These are phyloP conservation scores for Helminthosporium solani DNA, from an alignment of 2,329 filamentous ascomycete genomes.

Conservation along the genomic window DNA sequence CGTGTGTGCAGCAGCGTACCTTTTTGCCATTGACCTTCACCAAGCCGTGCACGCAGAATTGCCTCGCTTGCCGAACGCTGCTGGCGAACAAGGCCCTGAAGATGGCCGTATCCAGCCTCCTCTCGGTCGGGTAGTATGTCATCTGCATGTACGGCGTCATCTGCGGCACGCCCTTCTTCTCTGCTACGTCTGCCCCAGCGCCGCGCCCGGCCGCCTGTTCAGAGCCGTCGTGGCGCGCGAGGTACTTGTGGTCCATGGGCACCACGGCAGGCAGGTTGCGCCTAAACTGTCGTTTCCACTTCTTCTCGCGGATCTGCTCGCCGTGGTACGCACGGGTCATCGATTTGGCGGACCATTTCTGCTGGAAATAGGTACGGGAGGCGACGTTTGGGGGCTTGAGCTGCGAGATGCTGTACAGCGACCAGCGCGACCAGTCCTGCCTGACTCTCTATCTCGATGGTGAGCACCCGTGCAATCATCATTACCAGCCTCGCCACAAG, in stretches of 20 bases:
- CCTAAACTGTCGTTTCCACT: slow-evolving; percentile 93
- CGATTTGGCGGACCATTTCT: slow-evolving; percentile 94
- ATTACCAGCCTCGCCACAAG: not conserved
- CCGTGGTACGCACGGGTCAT: slow-evolving; percentile 85
- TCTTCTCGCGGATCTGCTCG: slow-evolving; percentile 87
- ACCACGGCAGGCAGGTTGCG: slow-evolving; percentile 78
- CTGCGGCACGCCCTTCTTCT: slow-evolving; percentile 24
- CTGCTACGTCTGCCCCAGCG: slow-evolving; percentile 57
- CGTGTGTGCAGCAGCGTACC: slow-evolving; percentile 55
- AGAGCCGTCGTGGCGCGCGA: slow-evolving; percentile 79
- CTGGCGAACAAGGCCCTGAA: slow-evolving; percentile 93
- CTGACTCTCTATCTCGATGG: slow-evolving; percentile 71
- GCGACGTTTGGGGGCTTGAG: slow-evolving; percentile 46
- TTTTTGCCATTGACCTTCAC: slow-evolving; percentile 97
- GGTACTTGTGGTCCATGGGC: slow-evolving; percentile 77
- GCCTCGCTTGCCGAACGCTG: slow-evolving; percentile 86
- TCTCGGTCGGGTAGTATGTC: slow-evolving; percentile 88
- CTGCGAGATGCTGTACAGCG: slow-evolving; percentile 81
- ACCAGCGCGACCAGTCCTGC: slow-evolving; percentile 97
- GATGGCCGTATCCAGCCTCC: slow-evolving; percentile 89
- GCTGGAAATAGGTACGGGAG: slow-evolving; percentile 81
- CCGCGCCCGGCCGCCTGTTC: slow-evolving; percentile 82
- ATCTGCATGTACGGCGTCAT: slow-evolving; percentile 93
- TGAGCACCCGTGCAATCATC: slow-evolving; percentile 10
- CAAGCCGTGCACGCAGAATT: slow-evolving; percentile 88